These are phyloP conservation scores for Metschnikowia bowlesiae DNA, from an alignment of 805 yeast genomes.

Conservation along the genomic window DNA sequence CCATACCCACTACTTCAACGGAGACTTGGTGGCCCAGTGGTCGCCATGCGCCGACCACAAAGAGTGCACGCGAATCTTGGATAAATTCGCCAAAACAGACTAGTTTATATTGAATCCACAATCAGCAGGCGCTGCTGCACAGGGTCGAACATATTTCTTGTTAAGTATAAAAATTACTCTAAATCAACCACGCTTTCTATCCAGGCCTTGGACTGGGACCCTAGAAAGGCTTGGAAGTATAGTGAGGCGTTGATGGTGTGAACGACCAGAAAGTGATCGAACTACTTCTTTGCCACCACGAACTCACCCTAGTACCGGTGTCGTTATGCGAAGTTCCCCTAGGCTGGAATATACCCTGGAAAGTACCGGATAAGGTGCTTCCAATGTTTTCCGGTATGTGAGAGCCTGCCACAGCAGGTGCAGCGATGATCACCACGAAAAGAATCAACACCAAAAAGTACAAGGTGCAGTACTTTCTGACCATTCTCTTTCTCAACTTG, in stretches of 20 bases:
- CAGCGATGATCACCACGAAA: conserved; percentile 74
- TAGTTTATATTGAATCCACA: neutral
- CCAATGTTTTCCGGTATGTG: conserved; percentile 41
- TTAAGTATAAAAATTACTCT: neutral
- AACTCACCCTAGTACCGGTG: conserved; percentile 49
- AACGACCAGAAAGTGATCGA: conserved; percentile 46
- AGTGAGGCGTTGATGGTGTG: conserved; percentile 46
- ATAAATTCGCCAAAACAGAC: neutral
- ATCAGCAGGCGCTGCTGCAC: neutral
- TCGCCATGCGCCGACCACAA: conserved; percentile 44
- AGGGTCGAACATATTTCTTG: neutral
- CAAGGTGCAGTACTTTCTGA: conserved; percentile 81
- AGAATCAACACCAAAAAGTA: conserved; percentile 66
- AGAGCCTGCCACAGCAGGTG: conserved; percentile 84
- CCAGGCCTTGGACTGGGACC: neutral
- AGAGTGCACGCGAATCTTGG: neutral
- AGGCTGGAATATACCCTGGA: conserved; percentile 83
- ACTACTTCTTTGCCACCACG: conserved; percentile 17
- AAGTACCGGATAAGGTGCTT: conserved; percentile 29
- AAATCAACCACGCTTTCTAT: neutral
- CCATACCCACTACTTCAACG: conserved; percentile 48
- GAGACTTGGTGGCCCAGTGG: conserved; percentile 67
- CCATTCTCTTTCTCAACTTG: conserved; percentile 95
- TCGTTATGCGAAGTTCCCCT: conserved; percentile 77
- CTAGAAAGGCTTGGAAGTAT: conserved; percentile 51